These are phyloP conservation scores for Coffea canephora DNA, from an alignment of 257 asterid genomes.

Conservation along the genomic window DNA sequence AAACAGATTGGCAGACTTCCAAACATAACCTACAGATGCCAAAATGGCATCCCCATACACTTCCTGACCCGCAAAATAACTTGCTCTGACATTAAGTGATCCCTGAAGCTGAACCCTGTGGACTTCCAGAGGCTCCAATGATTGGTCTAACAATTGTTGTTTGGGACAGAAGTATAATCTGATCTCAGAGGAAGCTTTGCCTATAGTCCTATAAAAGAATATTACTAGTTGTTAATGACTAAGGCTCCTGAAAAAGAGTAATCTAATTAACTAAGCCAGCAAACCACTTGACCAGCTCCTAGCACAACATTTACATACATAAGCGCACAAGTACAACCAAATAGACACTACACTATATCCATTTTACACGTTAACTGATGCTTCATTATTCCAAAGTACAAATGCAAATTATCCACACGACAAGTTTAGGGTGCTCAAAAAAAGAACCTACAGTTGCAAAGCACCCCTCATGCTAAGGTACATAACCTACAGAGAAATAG, in stretches of 20 bases:
- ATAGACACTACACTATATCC: background rate
- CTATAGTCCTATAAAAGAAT: constrained; percentile 58
- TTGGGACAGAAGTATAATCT: constrained; percentile 73
- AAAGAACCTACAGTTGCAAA: background rate
- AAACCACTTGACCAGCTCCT: background rate
- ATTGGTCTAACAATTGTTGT: constrained; percentile 20
- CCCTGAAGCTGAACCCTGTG: constrained; percentile 38
- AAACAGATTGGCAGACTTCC: constrained; percentile 67
- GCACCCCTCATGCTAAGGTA: background rate
- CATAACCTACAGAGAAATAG: no score
- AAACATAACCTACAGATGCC: constrained; percentile 82
- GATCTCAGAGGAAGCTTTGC: constrained; percentile 86
- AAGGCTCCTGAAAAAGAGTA: background rate
- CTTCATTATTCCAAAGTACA: background rate
- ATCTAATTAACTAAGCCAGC: background rate
- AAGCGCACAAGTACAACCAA: background rate
- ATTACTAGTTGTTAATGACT: background rate
- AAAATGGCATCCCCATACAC: constrained; percentile 80
- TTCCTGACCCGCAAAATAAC: constrained; percentile 68
- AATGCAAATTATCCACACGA: background rate
- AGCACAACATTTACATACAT: background rate
- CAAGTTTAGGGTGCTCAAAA: background rate
- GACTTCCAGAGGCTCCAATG: constrained; percentile 32
- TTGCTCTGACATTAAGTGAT: constrained; percentile 65
- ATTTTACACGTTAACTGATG: background rate